Evolutionary conservation across 441 rosid species (phyloP).

Genomic region (Pelargonium citronellum): DNA sequence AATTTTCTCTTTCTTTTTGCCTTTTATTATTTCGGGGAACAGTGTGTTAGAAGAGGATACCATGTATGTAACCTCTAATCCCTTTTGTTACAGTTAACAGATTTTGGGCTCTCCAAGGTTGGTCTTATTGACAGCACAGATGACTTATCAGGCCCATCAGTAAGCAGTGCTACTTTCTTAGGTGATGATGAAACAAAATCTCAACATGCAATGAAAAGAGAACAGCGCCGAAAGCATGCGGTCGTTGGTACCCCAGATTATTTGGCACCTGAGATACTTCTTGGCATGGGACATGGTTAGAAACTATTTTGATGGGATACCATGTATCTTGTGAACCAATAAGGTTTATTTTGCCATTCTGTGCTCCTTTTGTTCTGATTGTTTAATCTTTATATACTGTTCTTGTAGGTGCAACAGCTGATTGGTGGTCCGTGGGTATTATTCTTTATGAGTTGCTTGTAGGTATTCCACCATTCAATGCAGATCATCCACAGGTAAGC

Average conservation of each 20-base stretch:
- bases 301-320: constrained; percentile 16
- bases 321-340: constrained; percentile 6
- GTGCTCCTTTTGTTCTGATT: not conserved
- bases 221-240: constrained; percentile 60
- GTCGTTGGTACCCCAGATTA: constrained; percentile 96
- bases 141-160: constrained; percentile 75
- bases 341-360: constrained; percentile 2
- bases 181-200: constrained; percentile 48
- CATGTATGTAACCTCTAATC: constrained; percentile 21
- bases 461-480: constrained; percentile 93
- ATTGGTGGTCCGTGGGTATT: constrained; percentile 99
- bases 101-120: constrained; percentile 97
- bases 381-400: constrained; percentile 19
- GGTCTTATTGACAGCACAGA: constrained; percentile 96
- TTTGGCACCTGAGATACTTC: constrained; percentile 98
- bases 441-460: constrained; percentile 90
- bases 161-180: constrained; percentile 45
- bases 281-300: constrained; percentile 96
- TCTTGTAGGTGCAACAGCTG: constrained; percentile 77
- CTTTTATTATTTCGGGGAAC: too few relatives aligned
- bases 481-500: constrained; percentile 78
- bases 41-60: too few relatives aligned
- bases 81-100: constrained; percentile 82
- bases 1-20: too few relatives aligned
- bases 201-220: constrained; percentile 43